Percentiles rank a stretch among this genome's conserved stretches.
phyloP scores from a whole-genome alignment of 1,139 yeast genomes.

The Lodderomyces orthopsilosis region DNA sequence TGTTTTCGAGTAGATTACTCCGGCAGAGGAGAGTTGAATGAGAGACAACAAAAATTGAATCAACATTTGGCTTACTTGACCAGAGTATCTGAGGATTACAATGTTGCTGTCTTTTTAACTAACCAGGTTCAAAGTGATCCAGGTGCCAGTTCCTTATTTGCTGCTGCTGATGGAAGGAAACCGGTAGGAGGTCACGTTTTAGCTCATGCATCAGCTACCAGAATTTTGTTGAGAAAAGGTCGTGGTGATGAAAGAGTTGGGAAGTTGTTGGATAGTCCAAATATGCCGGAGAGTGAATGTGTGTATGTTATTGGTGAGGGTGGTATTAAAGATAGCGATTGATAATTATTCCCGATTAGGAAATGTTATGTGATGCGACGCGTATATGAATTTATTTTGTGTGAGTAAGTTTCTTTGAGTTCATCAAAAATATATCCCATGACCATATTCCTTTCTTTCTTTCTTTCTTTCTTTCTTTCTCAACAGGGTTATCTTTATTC shows the following conservation, averaged over 20 bases:
- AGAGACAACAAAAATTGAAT: slow-evolving; percentile 57
- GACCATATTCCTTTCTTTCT: too few species aligned
- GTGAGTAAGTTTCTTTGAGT: neutral
- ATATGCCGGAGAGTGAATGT: slow-evolving; percentile 59
- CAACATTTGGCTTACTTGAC: slow-evolving; percentile 54
- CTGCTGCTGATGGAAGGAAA: slow-evolving; percentile 62
- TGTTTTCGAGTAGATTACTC: slow-evolving; percentile 58
- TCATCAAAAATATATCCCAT: slow-evolving; percentile 4
- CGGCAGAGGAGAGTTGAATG: slow-evolving; percentile 61
- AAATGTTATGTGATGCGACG: slow-evolving; percentile 18
- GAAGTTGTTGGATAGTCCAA: slow-evolving; percentile 61
- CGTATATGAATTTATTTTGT: slow-evolving; percentile 7
- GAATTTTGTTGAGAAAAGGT: slow-evolving; percentile 56
- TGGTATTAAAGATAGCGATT: slow-evolving; percentile 48
- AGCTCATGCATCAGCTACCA: slow-evolving; percentile 65
- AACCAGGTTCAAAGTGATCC: slow-evolving; percentile 70
- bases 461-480: neutral
- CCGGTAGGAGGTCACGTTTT: slow-evolving; percentile 66
- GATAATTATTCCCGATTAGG: slow-evolving; percentile 23
- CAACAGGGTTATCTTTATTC: neutral
- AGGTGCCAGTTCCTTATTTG: slow-evolving; percentile 63
- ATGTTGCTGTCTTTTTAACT: slow-evolving; percentile 57
- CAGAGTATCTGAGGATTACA: slow-evolving; percentile 57
- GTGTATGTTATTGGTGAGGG: slow-evolving; percentile 52
- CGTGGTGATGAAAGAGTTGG: slow-evolving; percentile 67